Evolutionary conservation across 2,329 filamentous ascomycete species (phyloP).

Genomic region (Geosmithia morbida): DNA sequence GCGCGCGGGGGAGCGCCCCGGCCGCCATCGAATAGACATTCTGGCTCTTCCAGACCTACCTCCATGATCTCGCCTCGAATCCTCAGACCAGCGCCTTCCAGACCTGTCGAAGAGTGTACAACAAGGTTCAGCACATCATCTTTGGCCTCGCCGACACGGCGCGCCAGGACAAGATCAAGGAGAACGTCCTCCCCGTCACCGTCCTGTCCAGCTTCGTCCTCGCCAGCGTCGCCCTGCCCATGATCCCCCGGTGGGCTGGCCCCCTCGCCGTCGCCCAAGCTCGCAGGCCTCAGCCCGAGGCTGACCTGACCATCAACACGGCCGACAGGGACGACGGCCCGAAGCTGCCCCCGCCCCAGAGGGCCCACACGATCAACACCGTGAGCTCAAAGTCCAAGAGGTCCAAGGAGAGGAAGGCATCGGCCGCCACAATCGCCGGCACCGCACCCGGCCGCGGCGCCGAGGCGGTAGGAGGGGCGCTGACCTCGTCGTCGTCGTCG

Average conservation of each 20-base stretch:
- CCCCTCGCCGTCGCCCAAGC: slow-evolving; percentile 73
- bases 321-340: slow-evolving; percentile 34
- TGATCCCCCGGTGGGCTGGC: slow-evolving; percentile 64
- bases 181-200: slow-evolving; percentile 68
- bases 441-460: too few species aligned
- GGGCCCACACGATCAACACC: slow-evolving; percentile 53
- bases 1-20: neutral
- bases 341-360: slow-evolving; percentile 30
- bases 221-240: slow-evolving; percentile 59
- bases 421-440: slow-evolving; percentile 19
- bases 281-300: slow-evolving; percentile 47
- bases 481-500: neutral
- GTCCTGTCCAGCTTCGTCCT: slow-evolving; percentile 70
- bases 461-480: neutral
- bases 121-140: slow-evolving; percentile 78
- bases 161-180: slow-evolving; percentile 61
- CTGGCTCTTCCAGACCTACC: slow-evolving; percentile 80
- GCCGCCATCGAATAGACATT: slow-evolving; percentile 46
- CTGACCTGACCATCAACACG: slow-evolving; percentile 17
- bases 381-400: slow-evolving; percentile 35
- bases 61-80: slow-evolving; percentile 64
- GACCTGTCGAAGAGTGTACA: slow-evolving; percentile 72
- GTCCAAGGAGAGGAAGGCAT: slow-evolving; percentile 27
- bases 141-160: slow-evolving; percentile 61
- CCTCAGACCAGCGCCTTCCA: slow-evolving; percentile 67